These are phyloP conservation scores for Fusarium duplospermum DNA, from an alignment of 2,329 filamentous ascomycete genomes.

Conservation along the genomic window DNA sequence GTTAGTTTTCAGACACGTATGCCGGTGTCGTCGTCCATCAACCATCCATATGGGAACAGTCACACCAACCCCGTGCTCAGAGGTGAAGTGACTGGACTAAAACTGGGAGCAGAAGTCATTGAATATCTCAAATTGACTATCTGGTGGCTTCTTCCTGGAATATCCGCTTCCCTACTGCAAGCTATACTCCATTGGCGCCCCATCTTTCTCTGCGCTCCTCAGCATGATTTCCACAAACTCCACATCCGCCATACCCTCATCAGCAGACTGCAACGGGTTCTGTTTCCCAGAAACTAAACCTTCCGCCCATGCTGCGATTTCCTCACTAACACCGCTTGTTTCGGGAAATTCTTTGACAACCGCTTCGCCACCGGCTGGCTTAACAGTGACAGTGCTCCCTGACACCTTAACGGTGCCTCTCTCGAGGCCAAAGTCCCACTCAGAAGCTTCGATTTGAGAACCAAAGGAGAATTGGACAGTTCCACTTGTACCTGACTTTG, in stretches of 20 bases:
- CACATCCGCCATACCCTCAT: not conserved
- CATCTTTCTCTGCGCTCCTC: not conserved
- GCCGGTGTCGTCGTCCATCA: not conserved
- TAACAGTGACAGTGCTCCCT: not conserved
- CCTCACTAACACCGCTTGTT: not conserved
- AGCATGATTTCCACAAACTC: not conserved
- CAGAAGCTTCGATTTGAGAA: not conserved
- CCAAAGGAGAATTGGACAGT: not conserved
- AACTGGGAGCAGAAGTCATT: not conserved
- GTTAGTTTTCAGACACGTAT: too few species aligned
- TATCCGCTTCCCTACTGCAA: not conserved
- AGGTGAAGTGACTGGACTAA: not conserved
- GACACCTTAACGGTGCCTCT: not conserved
- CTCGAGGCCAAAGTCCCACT: not conserved
- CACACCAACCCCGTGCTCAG: not conserved
- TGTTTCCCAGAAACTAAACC: not conserved
- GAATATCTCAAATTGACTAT: not conserved
- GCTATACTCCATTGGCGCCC: not conserved
- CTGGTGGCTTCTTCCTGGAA: too few species aligned
- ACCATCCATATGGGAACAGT: not conserved
- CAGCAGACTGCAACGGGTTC: not conserved
- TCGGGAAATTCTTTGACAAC: not conserved
- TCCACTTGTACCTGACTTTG: not conserved
- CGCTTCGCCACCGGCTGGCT: not conserved
- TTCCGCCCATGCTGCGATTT: not conserved